Base-by-base conservation (phyloP, 2,329 filamentous ascomycete genomes). In the Aspergillus hortae region DNA sequence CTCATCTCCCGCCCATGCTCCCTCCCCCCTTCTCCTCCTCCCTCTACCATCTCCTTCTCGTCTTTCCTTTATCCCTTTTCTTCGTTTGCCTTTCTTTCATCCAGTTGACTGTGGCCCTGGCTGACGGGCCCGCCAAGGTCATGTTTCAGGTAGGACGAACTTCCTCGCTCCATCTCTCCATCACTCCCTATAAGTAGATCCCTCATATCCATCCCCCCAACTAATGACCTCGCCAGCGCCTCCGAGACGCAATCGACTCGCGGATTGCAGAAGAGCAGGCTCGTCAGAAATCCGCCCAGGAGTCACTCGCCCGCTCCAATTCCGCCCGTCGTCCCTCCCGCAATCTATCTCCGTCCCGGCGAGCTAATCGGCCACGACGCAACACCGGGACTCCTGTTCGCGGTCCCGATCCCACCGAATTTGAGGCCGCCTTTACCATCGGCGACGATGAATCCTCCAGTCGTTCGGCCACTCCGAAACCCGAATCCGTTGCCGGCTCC, bases 231-330 rank as follows among this genome's bases (percentile, higher is more conserved):
- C 27, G 27, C 38, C 67, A 94, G 88, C 84, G 89, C 77, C 78
- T 95, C 62, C 89, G 90, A 75, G 89, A 87, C 64, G 88, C 88
- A 54, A 90, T 95, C 69, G 89, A 95, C 69, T 85, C 86, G 63
- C 87, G 87, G 64, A 94, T 96, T 65, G 89, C 90, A 64, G 90
- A 96, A 75, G 92, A 96, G 74, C 90, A 95, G 73, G 88, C 90
- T 52, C 87, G 89, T 53, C 88, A 91, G 67, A 82, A 82, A 65
- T 72, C 77, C 46, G 61, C 74, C 38, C 63, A 77, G 56, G 68
- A 74, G 25, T 67, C 62, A n/a, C 52, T 69, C 46, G 60, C 77
- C 4, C 76, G 77, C 48, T 73, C 80, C 61, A 67, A 67, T 63
- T 72, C 72, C 52, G 63, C 65, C 74, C 62, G 63, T 70, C 64